Base-by-base conservation (phyloP, 2,329 filamentous ascomycete species). In the Diaporthe velutina region DNA sequence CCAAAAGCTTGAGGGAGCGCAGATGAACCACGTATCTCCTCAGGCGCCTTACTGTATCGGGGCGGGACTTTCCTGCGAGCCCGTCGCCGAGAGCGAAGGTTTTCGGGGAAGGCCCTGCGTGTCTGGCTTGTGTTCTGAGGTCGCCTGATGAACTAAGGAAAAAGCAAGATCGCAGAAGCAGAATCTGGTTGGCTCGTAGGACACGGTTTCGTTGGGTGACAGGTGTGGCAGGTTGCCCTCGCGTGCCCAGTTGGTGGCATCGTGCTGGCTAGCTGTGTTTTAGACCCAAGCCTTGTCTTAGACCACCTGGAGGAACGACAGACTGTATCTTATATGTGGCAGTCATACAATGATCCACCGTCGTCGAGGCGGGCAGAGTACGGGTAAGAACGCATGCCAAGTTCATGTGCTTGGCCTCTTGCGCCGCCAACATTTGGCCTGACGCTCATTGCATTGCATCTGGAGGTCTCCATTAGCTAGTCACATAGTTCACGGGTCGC, bases 31-130 rank as follows among this genome's bases (percentile, higher is more conserved):
- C 64, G 45, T n/a, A 28, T 67, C 64, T 45, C 15, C 64, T 40
- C 17, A 25, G 30, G 15, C 64, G 48, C 64, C 64, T 54, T 68
- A 68, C 48, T 68, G 45, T 5, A 54, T 45, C n/a, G 45, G 45
- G 64, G 45, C 19, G 22, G 12, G 28, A 5, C 2, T 38, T 38
- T 38, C 45, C 64, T 54, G 48, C 64, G 40, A 66, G 22, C 40
- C 60, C 40, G 19, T 13, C 40, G 17, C 15, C 4, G 17, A 9
- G 8, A 28, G 64, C 64, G 64, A 68, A 68, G 28, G 45, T 54
- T 68, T 68, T 68, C 64, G 64, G 64, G 33, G 25, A 22, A 40
- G 64, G 64, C 61, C 22, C 30, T 50, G 28, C 42, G 22, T 33
- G 42, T 67, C 28, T 38, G 30, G 28, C 22, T n/a, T 33, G 30